Conservation (phyloP, 1,284 basidiomycete species). For the Tylopilus sp. region DNA sequence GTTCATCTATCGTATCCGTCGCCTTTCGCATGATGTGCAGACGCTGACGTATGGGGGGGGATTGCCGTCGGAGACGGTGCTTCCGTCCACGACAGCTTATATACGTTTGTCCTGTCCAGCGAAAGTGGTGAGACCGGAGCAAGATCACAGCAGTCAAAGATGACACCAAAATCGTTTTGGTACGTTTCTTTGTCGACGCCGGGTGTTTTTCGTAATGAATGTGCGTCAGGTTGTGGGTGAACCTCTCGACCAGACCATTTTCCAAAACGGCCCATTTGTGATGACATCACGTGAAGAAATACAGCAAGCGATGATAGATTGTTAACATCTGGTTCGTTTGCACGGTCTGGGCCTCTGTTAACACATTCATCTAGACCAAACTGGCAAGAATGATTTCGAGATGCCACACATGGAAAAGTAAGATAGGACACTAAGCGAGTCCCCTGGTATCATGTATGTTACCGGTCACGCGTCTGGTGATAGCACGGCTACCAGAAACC, state of each 20-base stretch:
- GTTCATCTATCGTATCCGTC: constrained; percentile 70
- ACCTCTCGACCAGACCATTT: constrained; percentile 84
- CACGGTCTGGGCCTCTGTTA: not conserved
- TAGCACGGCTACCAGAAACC: no score
- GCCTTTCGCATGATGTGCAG: not conserved
- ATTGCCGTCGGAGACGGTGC: constrained; percentile 57
- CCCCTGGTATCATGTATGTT: not conserved
- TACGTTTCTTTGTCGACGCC: constrained; percentile 31
- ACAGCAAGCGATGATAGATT: constrained; percentile 79
- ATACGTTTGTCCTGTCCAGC: constrained; percentile 77
- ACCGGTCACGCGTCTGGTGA: not conserved
- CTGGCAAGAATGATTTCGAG: constrained; percentile 85
- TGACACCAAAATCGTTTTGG: constrained; percentile 70
- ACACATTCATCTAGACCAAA: constrained; percentile 50
- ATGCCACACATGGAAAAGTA: constrained; percentile 80
- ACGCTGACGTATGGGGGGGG: constrained; percentile 42
- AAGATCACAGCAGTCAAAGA: constrained; percentile 51
- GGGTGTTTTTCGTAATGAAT: constrained; percentile 13
- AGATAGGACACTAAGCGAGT: constrained; percentile 53
- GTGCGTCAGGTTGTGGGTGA: constrained; percentile 69
- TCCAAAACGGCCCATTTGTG: constrained; percentile 88
- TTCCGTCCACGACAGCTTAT: constrained; percentile 52
- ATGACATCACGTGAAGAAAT: constrained; percentile 82
- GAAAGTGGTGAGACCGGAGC: constrained; percentile 58
- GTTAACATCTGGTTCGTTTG: constrained; percentile 38